phyloP scores from a whole-genome alignment of 176 grass and related monocot species.

The Tuctoria greenei region DNA sequence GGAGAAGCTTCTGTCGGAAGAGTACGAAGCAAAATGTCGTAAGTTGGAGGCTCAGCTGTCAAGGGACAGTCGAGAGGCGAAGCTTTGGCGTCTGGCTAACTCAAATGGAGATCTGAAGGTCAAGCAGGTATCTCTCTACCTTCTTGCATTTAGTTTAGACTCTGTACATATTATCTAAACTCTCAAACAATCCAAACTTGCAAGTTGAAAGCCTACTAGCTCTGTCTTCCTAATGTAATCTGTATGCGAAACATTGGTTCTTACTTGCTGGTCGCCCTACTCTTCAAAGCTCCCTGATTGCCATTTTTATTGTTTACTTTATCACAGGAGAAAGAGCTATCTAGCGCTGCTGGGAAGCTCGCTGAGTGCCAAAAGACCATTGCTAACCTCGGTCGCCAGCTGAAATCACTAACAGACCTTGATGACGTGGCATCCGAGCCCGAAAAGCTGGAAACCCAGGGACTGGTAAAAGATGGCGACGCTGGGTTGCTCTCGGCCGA shows the following conservation, averaged over 20 bases:
- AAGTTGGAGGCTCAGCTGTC: slow-evolving; percentile 79
- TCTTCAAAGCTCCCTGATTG: neutral
- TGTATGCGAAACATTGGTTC: neutral
- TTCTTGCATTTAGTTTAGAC: neutral
- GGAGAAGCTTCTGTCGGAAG: slow-evolving; percentile 79
- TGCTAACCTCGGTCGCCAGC: slow-evolving; percentile 75
- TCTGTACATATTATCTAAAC: neutral
- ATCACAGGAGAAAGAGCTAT: slow-evolving; percentile 68
- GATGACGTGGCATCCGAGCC: slow-evolving; percentile 35
- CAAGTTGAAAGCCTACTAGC: slow-evolving; percentile 16
- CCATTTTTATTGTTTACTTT: neutral
- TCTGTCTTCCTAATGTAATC: neutral
- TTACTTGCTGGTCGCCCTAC: neutral
- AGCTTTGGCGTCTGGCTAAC: slow-evolving; percentile 51
- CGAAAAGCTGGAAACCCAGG: slow-evolving; percentile 34
- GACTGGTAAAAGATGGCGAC: slow-evolving; percentile 34
- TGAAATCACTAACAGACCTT: slow-evolving; percentile 76
- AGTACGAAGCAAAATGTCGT: slow-evolving; percentile 65
- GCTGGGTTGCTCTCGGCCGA: neutral
- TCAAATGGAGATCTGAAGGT: slow-evolving; percentile 74
- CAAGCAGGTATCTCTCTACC: slow-evolving; percentile 61
- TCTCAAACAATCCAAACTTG: neutral
- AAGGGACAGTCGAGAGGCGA: slow-evolving; percentile 57
- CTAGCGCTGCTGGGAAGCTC: slow-evolving; percentile 78
- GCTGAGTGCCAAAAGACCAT: slow-evolving; percentile 96